Evolutionary conservation across 164 flowering plant genomes (phyloP), one percentile per base, ranked within the genome.

Genomic region (Brasenia schreberi): DNA sequence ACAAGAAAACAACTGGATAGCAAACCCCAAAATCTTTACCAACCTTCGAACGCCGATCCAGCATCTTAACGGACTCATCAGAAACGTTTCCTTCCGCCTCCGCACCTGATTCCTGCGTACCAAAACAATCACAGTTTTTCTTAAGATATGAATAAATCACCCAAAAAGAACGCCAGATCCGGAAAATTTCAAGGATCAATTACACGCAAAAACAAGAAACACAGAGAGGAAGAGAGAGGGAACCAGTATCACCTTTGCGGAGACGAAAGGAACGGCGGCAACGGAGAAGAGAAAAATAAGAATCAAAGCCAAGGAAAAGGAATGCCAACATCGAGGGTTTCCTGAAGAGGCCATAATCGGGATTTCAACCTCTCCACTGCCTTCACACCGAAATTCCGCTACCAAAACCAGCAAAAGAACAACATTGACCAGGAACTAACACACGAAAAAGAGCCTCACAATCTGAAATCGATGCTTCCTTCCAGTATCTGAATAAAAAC

Each of bases 21-120:
- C 52, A 53, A 19, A 66, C 5, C 18, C 18, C 27, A 16, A 56
- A 39, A 14, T 49, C 19, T 11, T 16, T 5, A 71, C 84, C 74
- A 65, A 88, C 97, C 79, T 88, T 84, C 74, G 93, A 84, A 52
- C 93, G 91, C 43, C 97, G 82, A 45, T 88, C 88, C 18, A 91
- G 82, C 75, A 82, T 83, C 63, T 16, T 78, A 59, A 63, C 65
- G 43, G 70, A 76, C 66, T 74, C 77, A 44, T 62, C 69, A 0
- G 73, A 63, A 0, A 67, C 75, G 5, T 70, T 81, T 65, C 70
- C 71, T 14, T 67, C 82, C 45, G n/a, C 33, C 52, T 76, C 85
- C 60, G 12, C 67, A 39, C 63, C 74, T 43, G 59, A 63, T 12
- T 81, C 82, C 84, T 77, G 66, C 7, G 66, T 52, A 65, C 10